Evolutionary conservation across 192 early-diverging fungal genomes (phyloP), one percentile per base, ranked within the genome.

Genomic region (Kappamyces sp.): DNA sequence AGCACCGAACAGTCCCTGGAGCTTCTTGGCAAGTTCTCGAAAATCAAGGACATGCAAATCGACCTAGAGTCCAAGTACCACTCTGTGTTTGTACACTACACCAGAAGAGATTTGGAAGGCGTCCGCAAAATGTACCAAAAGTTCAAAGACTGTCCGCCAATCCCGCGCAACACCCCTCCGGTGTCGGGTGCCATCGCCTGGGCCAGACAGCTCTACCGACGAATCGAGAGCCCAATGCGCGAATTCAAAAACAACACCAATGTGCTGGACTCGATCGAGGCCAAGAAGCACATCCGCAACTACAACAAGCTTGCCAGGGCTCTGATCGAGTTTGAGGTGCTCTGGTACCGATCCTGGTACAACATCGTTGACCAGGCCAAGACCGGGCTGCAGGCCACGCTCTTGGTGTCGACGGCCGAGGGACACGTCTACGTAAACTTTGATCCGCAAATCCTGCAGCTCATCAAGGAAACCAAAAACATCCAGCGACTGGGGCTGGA

Each of bases 21-120:
- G 14, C 63, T 84, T 6, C 55, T 84, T 34, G 50, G 62, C 8
- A 84, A 84, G 52, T 84, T 84, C 59, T 66, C 60, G 47, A 74
- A 83, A 62, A 84, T 84, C 55, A 77, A 77, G 52, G 82, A 80
- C 47, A 81, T 84, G 78, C 73, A 75, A 41, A 66, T 84, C 35
- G 80, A 84, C 60, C 59, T 84, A n/a, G 82, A 83, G 60, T 77
- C 80, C 30, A 84, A 84, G 57, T 83, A 83, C 68, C 81, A 80
- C 61, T 49, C 71, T 4, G 78, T 84, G 4, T 84, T 84, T 60
- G 71, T 73, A 1, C 82, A 84, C 55, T 84, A 84, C 67, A 84
- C 76, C 2, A 45, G 76, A 30, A 62, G 67, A 9, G 82, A 84
- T 49, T 57, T 84, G 12, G 82, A 84, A 68, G 82, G 78, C 29